Evolutionary conservation across 2,329 filamentous ascomycete species (phyloP).

Genomic region (Diaporthe citri): DNA sequence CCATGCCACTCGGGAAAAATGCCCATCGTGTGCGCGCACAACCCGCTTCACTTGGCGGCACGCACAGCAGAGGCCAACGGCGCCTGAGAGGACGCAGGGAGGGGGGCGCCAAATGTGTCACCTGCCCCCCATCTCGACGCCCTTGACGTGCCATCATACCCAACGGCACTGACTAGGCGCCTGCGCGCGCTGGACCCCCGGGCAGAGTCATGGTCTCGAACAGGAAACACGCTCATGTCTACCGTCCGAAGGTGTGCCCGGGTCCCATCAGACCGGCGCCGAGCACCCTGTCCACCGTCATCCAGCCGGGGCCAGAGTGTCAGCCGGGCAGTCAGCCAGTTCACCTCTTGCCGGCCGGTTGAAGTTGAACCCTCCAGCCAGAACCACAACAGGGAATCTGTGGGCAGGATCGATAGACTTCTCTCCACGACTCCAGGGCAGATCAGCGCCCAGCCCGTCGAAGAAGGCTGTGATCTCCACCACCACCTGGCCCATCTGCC

Average conservation of each 20-base stretch:
- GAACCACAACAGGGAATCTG: background rate
- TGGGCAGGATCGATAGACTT: slow-evolving; percentile 30
- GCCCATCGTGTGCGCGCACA: slow-evolving; percentile 10
- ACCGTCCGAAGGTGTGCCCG: slow-evolving; percentile 18
- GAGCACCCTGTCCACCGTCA: slow-evolving; percentile 1
- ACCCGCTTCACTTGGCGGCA: background rate
- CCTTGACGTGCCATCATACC: slow-evolving; percentile 1
- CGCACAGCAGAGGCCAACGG: background rate
- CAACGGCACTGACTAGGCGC: slow-evolving; percentile 17
- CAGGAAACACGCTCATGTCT: slow-evolving; percentile 13
- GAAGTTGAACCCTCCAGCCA: background rate
- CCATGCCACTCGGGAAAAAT: slow-evolving; percentile 22
- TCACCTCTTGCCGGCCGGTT: slow-evolving; percentile 2
- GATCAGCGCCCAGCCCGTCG: slow-evolving; percentile 1
- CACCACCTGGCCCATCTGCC: background rate
- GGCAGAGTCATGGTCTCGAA: slow-evolving; percentile 1
- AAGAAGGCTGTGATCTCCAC: slow-evolving; percentile 23
- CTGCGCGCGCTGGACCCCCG: background rate
- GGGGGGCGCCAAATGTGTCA: slow-evolving; percentile 25
- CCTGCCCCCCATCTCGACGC: slow-evolving; percentile 8
- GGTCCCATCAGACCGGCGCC: slow-evolving; percentile 21
- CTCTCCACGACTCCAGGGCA: background rate
- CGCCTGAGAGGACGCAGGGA: background rate
- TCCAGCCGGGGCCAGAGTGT: background rate
- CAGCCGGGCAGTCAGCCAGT: background rate